A percentile compares a stretch with the other conserved stretches of the same genome.
phyloP scores from a whole-genome alignment of 1,139 yeast species.

The Geotrichum histeridarum region DNA sequence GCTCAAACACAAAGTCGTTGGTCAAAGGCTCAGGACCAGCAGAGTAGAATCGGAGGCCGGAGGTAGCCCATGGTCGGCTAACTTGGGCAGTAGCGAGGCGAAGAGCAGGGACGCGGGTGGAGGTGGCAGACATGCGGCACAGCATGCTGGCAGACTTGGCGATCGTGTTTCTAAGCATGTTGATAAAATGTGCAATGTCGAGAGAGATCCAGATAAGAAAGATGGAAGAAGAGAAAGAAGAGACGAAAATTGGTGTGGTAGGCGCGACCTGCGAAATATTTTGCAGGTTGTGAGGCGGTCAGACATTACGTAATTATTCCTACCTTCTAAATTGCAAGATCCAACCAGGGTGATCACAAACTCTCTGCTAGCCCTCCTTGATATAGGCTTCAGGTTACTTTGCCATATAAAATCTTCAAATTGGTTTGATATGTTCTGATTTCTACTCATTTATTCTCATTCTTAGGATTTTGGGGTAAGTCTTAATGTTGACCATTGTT shows the following conservation, averaged over 20 bases:
- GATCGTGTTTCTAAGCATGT: slow-evolving; percentile 17
- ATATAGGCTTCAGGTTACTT: too few species aligned
- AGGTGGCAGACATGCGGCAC: slow-evolving; percentile 6
- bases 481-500: too few species aligned
- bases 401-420: too few species aligned
- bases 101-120: neutral
- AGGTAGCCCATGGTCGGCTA: neutral
- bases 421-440: too few species aligned
- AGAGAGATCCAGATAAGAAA: neutral
- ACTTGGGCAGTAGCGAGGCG: neutral
- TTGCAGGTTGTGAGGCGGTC: too few species aligned
- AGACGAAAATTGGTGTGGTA: neutral
- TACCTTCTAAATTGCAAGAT: too few species aligned
- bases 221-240: neutral
- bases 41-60: slow-evolving; percentile 28
- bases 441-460: too few species aligned
- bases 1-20: slow-evolving; percentile 51
- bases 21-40: slow-evolving; percentile 39
- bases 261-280: too few species aligned
- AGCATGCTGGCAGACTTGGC: slow-evolving; percentile 8
- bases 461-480: too few species aligned
- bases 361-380: too few species aligned
- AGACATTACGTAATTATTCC: too few species aligned
- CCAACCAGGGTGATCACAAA: too few species aligned
- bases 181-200: neutral